These are phyloP conservation scores for Quercus gilva DNA, from an alignment of 306 rosid species.

Conservation along the genomic window DNA sequence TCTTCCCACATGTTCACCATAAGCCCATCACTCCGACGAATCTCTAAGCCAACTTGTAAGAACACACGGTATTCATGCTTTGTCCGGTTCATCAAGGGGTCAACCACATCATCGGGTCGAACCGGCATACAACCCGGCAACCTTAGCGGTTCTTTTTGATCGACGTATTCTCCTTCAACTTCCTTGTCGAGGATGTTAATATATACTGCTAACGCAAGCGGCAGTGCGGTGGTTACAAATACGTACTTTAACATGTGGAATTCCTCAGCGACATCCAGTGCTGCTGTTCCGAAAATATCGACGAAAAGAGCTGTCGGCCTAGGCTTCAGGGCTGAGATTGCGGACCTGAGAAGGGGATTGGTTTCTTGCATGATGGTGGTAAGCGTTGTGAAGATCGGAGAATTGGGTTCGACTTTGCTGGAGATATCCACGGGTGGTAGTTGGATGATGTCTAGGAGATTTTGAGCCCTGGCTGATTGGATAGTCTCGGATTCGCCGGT, in stretches of 20 bases:
- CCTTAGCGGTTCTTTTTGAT: constrained; percentile 1
- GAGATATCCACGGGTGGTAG: neutral
- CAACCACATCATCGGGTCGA: constrained; percentile 35
- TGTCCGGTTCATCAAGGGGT: constrained; percentile 24
- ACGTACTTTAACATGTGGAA: constrained; percentile 1
- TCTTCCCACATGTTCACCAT: constrained; percentile 65
- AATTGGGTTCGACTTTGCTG: neutral
- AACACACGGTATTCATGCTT: constrained; percentile 22
- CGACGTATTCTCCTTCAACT: neutral
- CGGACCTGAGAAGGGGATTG: neutral
- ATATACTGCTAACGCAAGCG: neutral
- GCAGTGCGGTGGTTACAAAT: neutral
- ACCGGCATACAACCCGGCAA: constrained; percentile 16
- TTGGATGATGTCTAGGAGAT: neutral
- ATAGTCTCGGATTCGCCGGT: neutral
- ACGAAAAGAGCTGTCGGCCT: neutral
- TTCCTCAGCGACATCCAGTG: neutral
- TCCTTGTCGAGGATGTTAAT: neutral
- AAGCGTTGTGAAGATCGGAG: neutral
- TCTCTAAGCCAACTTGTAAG: neutral
- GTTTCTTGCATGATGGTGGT: neutral
- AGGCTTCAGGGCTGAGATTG: neutral
- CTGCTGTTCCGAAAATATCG: neutral
- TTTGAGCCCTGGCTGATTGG: neutral
- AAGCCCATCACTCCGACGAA: constrained; percentile 39